Evolutionary conservation across 2,329 filamentous ascomycete species (phyloP), one percentile per base, ranked within the genome.

Genomic region (Colletotrichum tofieldiae): DNA sequence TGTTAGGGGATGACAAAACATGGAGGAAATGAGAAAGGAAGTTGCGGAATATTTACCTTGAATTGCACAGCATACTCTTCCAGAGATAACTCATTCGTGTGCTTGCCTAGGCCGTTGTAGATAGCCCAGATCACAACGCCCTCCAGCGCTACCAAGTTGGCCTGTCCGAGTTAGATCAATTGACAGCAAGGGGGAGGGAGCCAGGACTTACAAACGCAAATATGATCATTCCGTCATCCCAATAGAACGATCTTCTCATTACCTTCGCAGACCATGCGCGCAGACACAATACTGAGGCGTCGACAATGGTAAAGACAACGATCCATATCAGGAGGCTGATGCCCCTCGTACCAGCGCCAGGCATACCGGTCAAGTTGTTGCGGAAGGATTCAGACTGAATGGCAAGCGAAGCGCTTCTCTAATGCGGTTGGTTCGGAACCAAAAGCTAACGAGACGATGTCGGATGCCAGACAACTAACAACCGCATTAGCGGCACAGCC

Each of bases 51-150:
- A 8, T 47, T 29, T 63, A 54, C 69, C 65, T 72, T 72, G 69
- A 72, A 72, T 29, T 72, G 69, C 1, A 72, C 69, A 12, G 65
- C 65, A 56, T 54, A 32, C 37, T 64, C 61, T 14, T 55, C 51
- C 14, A 54, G 65, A 39, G 18, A 72, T 37, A 77, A 68, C 5
- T 74, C 70, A 8, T 8, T 29, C 3, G 75, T 74, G 26, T 74
- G 74, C 39, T 75, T 75, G 37, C 77, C 77, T 11, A 77, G 20
- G 12, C 77, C 77, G 8, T 77, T 78, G 47, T 73, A 67, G 43
- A 73, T 67, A 26, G 75, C 77, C 77, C 77, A 79, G 16, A 75
- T 64, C 11, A 62, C 72, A 0, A 76, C 62, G 7, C 74, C 73
- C 29, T 69, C 59, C 16, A 78, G 56, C 29, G 67, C 62, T 18